Evolutionary conservation across 2,329 filamentous ascomycete species (phyloP), one percentile per base, ranked within the genome.

Genomic region (Aspergillus flavus): DNA sequence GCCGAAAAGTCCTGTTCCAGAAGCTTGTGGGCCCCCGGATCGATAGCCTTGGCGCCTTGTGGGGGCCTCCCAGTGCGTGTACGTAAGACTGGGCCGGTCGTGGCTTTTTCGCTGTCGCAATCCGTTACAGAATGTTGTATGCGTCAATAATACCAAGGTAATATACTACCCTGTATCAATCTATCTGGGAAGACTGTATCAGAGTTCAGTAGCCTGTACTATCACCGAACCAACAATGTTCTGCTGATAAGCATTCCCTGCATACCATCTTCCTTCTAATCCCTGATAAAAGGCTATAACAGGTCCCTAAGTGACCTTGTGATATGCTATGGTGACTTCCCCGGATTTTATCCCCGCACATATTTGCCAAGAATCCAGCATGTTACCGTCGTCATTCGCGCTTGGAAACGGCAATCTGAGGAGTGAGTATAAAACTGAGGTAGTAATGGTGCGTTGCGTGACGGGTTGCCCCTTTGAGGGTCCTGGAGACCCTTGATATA

Each of bases 11-110:
- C n/a, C 48, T 59, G 64, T 70, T 70, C 68, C 68, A 70, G 68
- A 70, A 70, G 67, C 58, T 68, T 69, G 66, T 68, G 68, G 68
- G 65, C 65, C 66, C 56, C 58, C 59, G 36, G 67, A 69, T 69
- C 66, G 61, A 62, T 65, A 52, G 66, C 57, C 65, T 67, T 66
- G 65, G 66, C 63, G 61, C 66, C 64, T 63, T 70, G 68, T 69
- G 68, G 67, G 64, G 64, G 50, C 32, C 56, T 45, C 39, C 53
- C 14, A 19, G 65, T 69, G 67, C 67, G 68, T 69, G 63, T 32
- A 9, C 1, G 26, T 65, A 65, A 55, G 28, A 2, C 2, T 6
- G 5, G 28, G 5, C 16, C 9, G 60, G 60, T 6, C 55, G 66
- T 69, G 68, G 54, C 21, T 21, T 16, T 66, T 66, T 43, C 23